Base-by-base conservation (phyloP, 2,329 filamentous ascomycete species). In the Trichoderma citrinoviride region DNA sequence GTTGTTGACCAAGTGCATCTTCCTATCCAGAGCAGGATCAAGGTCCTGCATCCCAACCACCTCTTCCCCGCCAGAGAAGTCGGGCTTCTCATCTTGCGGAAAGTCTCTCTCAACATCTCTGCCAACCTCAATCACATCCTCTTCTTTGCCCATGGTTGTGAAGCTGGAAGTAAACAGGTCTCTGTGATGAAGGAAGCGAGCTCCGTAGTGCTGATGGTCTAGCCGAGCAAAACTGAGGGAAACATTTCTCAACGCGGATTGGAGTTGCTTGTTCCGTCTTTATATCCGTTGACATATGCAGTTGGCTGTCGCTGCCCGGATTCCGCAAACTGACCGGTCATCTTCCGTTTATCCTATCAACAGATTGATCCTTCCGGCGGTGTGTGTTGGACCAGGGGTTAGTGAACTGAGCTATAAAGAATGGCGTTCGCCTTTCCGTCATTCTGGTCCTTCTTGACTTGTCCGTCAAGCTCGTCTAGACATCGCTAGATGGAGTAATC, bases 1-100 rank as follows among this genome's bases (percentile, higher is more conserved):
- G n/a, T 68, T 64, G 54, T 68, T 68, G 53, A 69, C 61, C 10
- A 68, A 55, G 21, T 67, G 67, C 50, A 65, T 66, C 57, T 68
- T 69, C 25, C 41, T 54, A 40, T 54, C 61, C 40, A 63, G 7
- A 10, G 33, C 62, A 6, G 65, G 61, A 52, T 66, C 65, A 7
- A 64, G 29, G 6, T 66, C 61, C n/a, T 58, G 41, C 40, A 65
- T 44, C 6, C 44, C 53, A 15, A 66, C 46, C 14, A 66, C 53
- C 49, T 66, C 65, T 15, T 50, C 21, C 3, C 29, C 41, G 12
- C 49, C 60, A n/a, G 44, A 52, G 47, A 52, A 10, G 29, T 50
- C 44, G 17, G 58, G 46, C 29, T 50, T 61, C 37, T 61, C 58
- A 27, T 52, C 46, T 0, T 61, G 33, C 5, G 6, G 56, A 43